Base-by-base conservation (phyloP, 2,329 filamentous ascomycete species). In the Pseudocercospora fijiensis region DNA sequence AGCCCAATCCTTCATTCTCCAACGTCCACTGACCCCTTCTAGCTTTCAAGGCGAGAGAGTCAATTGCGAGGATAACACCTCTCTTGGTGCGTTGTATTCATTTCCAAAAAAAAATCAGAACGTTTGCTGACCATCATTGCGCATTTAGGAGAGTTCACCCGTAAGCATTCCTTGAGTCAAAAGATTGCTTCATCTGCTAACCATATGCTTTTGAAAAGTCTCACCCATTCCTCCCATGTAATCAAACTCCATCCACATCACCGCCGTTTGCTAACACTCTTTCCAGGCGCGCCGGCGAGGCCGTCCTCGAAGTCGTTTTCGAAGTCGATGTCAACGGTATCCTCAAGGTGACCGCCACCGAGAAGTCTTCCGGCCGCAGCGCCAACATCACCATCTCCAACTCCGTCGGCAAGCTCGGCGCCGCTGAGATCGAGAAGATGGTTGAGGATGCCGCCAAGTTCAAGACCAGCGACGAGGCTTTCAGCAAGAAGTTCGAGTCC, bases 361-460 rank as follows among this genome's bases (percentile, higher is more conserved):
- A 99, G 88, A 99, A 99, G 89, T 94, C 92, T 73, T 96, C 95
- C 33, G 95, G 95, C 76, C 93, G 95, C 80, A 95, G 86, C 77
- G 95, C 95, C 82, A 99, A 99, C 88, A 99, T 99, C 81, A 99
- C 95, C 79, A 99, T 99, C 83, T 92, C 91, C 82, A 99, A 99
- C 88, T 96, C 95, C 65, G 94, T 99, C 76, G 95, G 95, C 80
- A 99, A 99, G 86, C 91, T 99, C 72, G 96, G 92, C 68, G 90
- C 89, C 60, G 82, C 83, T 68, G 95, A 99, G 84, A 99, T 99
- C 71, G 95, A 99, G 86, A 92, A 88, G 84, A 98, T 98, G 94
- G 92, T 99, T 80, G 90, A 84, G 79, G 91, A 99, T 74, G 95
- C 95, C 76, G 92, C 94, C 84, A 96, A 96, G 83, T 99, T 97